phyloP scores from a whole-genome alignment of 148 eudicot species.

The Rhododendron ferrugineum region DNA sequence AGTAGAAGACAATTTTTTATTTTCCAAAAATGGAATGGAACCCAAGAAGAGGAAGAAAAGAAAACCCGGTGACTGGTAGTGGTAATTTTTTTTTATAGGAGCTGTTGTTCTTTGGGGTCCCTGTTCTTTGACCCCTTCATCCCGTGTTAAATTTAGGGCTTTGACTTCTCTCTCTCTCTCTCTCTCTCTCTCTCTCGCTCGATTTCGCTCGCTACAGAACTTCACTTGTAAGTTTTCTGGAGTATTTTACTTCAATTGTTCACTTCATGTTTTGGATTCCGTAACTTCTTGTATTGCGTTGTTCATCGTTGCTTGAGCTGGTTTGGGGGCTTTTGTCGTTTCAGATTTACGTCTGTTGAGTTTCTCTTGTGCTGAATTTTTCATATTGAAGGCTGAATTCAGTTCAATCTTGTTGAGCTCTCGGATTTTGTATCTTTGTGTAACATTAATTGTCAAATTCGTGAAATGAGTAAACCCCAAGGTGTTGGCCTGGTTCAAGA shows the following conservation, averaged over 20 bases:
- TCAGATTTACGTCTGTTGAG: not conserved
- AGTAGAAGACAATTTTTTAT: too few relatives aligned
- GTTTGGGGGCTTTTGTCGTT: constrained; percentile 4
- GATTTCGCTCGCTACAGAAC: not conserved
- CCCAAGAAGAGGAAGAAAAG: not conserved
- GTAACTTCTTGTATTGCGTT: not conserved
- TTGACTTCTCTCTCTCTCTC: not conserved
- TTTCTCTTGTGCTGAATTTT: not conserved
- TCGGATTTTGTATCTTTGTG: not conserved
- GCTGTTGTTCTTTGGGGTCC: not conserved
- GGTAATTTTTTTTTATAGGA: not conserved
- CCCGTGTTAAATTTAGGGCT: constrained; percentile 3
- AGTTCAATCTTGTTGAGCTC: not conserved
- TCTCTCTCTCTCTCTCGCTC: not conserved
- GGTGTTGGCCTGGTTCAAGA: too few relatives aligned
- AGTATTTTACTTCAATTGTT: not conserved
- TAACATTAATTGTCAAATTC: not conserved
- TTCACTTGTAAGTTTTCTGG: not conserved
- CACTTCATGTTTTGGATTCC: not conserved
- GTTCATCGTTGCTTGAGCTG: not conserved
- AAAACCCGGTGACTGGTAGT: not conserved
- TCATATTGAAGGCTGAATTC: not conserved
- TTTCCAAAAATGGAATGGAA: too few relatives aligned
- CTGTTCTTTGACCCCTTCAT: not conserved
- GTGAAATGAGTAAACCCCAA: not conserved